These are phyloP conservation scores for Aspergillus glaucus DNA, from an alignment of 2,329 filamentous ascomycete species.

Conservation along the genomic window DNA sequence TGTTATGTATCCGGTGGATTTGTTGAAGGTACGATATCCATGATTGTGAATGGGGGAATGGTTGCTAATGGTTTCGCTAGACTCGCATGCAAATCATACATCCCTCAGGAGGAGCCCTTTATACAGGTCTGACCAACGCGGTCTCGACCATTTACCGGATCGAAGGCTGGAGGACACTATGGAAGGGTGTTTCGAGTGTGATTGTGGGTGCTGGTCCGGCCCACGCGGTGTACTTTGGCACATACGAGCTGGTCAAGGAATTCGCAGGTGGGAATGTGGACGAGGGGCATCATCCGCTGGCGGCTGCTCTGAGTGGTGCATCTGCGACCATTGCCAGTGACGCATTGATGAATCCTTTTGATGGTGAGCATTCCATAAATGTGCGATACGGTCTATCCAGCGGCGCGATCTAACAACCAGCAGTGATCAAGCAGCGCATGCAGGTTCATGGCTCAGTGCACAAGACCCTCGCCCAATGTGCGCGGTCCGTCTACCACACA, in stretches of 20 bases:
- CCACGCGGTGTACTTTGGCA: slow-evolving; percentile 96
- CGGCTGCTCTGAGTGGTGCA: slow-evolving; percentile 92
- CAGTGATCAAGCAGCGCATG: slow-evolving; percentile 99
- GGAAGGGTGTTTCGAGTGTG: slow-evolving; percentile 95
- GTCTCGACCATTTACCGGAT: slow-evolving; percentile 85
- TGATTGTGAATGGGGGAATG: not conserved
- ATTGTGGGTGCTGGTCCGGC: slow-evolving; percentile 92
- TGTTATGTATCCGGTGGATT: slow-evolving; percentile 97
- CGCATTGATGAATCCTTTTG: slow-evolving; percentile 98
- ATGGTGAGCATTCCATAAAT: slow-evolving; percentile 56
- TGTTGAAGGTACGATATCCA: slow-evolving; percentile 70
- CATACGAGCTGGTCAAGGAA: slow-evolving; percentile 96
- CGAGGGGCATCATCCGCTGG: slow-evolving; percentile 80
- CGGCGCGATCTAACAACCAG: slow-evolving; percentile 3
- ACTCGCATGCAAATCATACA: slow-evolving; percentile 97
- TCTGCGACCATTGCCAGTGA: slow-evolving; percentile 95
- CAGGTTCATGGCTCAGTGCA: slow-evolving; percentile 95
- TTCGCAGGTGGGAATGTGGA: slow-evolving; percentile 85
- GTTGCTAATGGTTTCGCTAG: slow-evolving; percentile 41
- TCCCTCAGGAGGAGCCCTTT: slow-evolving; percentile 70
- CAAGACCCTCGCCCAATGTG: slow-evolving; percentile 79
- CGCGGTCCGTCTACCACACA: slow-evolving; percentile 74
- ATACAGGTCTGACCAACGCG: slow-evolving; percentile 85
- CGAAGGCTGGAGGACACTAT: slow-evolving; percentile 85
- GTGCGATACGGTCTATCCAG: not conserved